These are phyloP conservation scores for Rhizodiscina lignyota DNA, from an alignment of 495 filamentous ascomycete species.

Conservation along the genomic window DNA sequence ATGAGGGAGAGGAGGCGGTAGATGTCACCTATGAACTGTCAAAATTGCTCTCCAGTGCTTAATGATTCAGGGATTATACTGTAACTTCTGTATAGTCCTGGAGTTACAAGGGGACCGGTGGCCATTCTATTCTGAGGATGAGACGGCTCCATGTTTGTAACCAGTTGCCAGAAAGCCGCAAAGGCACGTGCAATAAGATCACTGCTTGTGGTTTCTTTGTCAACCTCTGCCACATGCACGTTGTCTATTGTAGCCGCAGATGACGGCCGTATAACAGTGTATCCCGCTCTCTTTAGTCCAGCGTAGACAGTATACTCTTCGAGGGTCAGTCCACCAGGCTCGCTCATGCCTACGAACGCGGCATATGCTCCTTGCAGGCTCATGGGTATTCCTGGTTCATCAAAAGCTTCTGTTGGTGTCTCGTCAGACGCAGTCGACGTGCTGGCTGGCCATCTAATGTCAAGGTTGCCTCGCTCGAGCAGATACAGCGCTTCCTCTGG, in stretches of 20 bases:
- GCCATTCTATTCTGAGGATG: slow-evolving; percentile 12
- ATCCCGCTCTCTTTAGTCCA: slow-evolving; percentile 68
- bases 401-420: slow-evolving; percentile 10
- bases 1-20: slow-evolving; percentile 64
- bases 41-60: not conserved
- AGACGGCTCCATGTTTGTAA: no score
- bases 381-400: slow-evolving; percentile 40
- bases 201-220: not conserved
- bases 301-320: slow-evolving; percentile 80
- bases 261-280: slow-evolving; percentile 60
- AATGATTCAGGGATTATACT: slow-evolving; percentile 10
- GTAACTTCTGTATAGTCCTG: slow-evolving; percentile 69
- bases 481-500: slow-evolving; percentile 86
- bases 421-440: slow-evolving; percentile 20
- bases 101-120: slow-evolving; percentile 52
- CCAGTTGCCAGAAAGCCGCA: no score
- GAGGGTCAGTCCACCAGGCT: slow-evolving; percentile 43
- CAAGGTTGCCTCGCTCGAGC: slow-evolving; percentile 70
- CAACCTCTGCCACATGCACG: no score
- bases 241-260: no score
- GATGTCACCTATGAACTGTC: slow-evolving; percentile 33
- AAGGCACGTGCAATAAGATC: no score
- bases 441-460: slow-evolving; percentile 59
- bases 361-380: slow-evolving; percentile 84
- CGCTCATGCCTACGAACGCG: slow-evolving; percentile 49